A percentile compares a stretch with the other conserved stretches of the same genome.
These are phyloP conservation scores for Gossypium sturtianum DNA, from an alignment of 345 rosid species.

Conservation along the genomic window DNA sequence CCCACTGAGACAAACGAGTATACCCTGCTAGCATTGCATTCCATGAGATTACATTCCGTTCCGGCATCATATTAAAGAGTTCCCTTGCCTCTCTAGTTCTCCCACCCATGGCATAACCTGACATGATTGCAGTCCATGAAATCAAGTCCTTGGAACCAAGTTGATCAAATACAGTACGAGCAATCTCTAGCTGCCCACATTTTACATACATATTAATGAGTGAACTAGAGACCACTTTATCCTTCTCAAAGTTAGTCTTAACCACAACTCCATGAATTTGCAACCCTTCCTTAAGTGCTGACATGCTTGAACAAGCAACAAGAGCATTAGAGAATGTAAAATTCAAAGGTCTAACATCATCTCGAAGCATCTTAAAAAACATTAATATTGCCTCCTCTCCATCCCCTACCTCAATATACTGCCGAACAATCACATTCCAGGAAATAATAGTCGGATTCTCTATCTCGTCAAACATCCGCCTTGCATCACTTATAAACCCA, in stretches of 20 bases:
- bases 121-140: conserved; percentile 69
- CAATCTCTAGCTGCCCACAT: conserved; percentile 54
- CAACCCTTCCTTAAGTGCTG: conserved; percentile 49
- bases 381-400: conserved; percentile 49
- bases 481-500: conserved; percentile 49
- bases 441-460: conserved; percentile 56
- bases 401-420: conserved; percentile 67
- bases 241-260: conserved; percentile 38
- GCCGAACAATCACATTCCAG: conserved; percentile 83
- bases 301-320: conserved; percentile 59
- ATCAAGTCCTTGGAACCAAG: conserved; percentile 45
- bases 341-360: conserved; percentile 46
- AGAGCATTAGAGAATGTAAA: conserved; percentile 69
- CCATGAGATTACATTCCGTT: conserved; percentile 69
- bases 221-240: conserved; percentile 55
- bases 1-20: conserved; percentile 46
- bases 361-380: conserved; percentile 53
- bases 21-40: conserved; percentile 82
- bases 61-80: conserved; percentile 75
- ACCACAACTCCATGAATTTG: conserved; percentile 58
- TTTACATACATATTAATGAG: conserved; percentile 64
- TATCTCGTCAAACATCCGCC: conserved; percentile 72
- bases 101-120: conserved; percentile 63
- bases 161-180: conserved; percentile 53
- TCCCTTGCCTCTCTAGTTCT: conserved; percentile 54